These are phyloP conservation scores for Arabidopsis hybrid DNA, from an alignment of 441 rosid species.

Conservation along the genomic window DNA sequence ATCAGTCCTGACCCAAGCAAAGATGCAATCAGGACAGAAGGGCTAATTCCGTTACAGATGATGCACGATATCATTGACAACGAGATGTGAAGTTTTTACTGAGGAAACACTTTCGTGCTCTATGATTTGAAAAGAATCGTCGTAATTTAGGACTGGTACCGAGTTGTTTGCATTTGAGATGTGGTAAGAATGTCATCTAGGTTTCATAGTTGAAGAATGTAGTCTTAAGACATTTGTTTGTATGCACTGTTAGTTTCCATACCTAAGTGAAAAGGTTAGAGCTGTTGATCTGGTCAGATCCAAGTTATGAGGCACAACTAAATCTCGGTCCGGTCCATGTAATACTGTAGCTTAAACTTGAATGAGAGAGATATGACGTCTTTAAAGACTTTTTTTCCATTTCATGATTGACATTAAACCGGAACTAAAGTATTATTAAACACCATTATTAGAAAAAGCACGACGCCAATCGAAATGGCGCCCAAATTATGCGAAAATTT, in stretches of 20 bases:
- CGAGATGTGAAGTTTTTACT: conserved; percentile 62
- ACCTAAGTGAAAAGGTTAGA: too few species aligned
- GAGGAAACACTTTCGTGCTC: conserved; percentile 21
- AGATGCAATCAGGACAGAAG: conserved; percentile 88
- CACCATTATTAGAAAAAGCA: conserved; percentile 12
- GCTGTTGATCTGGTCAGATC: conserved; percentile 9
- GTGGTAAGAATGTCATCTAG: conserved; percentile 24
- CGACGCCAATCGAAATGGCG: conserved; percentile 34
- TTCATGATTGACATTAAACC: too few species aligned
- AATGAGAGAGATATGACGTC: too few species aligned
- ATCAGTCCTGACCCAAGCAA: conserved; percentile 86
- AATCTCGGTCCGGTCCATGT: background rate
- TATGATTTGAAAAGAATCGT: conserved; percentile 29
- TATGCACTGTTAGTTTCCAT: conserved; percentile 19
- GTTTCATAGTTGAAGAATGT: conserved; percentile 26
- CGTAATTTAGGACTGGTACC: conserved; percentile 13
- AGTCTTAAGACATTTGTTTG: background rate
- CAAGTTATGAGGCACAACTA: background rate
- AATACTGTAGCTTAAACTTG: background rate
- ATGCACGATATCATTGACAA: conserved; percentile 84
- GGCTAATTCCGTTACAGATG: conserved; percentile 86
- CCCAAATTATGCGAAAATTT: conserved; percentile 13
- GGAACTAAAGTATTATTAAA: background rate
- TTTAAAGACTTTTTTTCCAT: background rate
- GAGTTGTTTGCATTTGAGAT: conserved; percentile 14